Evolutionary conservation across 768 basidiomycete genomes (phyloP).

Genomic region (Trametopsis cervina): DNA sequence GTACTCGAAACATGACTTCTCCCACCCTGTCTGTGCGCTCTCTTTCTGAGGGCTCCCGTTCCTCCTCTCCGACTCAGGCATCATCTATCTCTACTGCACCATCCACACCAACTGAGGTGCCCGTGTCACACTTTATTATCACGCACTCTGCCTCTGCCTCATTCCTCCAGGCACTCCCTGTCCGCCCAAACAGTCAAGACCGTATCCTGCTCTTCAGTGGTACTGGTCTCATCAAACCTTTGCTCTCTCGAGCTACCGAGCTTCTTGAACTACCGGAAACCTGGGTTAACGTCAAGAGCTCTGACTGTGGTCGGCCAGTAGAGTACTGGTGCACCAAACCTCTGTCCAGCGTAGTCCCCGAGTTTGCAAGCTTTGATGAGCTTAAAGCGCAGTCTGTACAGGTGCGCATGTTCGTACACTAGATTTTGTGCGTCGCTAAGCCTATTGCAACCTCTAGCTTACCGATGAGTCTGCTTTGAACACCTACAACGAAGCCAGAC

Average conservation of each 20-base stretch:
- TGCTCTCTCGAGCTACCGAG: constrained; percentile 14
- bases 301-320: constrained; percentile 8
- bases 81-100: constrained; percentile 14
- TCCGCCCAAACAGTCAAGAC: constrained; percentile 12
- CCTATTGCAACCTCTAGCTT: constrained; percentile 27
- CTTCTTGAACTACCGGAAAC: constrained; percentile 11
- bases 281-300: constrained; percentile 11
- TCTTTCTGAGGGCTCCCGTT: background rate
- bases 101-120: constrained; percentile 3
- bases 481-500: constrained; percentile 37
- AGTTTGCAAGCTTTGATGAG: constrained; percentile 5
- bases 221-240: constrained; percentile 4
- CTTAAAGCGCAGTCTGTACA: constrained; percentile 4
- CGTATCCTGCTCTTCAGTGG: constrained; percentile 17
- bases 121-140: constrained; percentile 12
- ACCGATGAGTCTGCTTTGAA: constrained; percentile 33
- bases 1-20: constrained; percentile 3
- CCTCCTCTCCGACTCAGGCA: constrained; percentile 11
- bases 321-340: constrained; percentile 13
- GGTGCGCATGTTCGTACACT: constrained; percentile 10
- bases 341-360: background rate
- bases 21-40: constrained; percentile 3
- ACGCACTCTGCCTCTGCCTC: constrained; percentile 11
- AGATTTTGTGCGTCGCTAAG: background rate
- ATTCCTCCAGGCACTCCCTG: constrained; percentile 15